Evolutionary conservation across 2,329 filamentous ascomycete genomes (phyloP).

Genomic region (Gaeumannomyces tritici): DNA sequence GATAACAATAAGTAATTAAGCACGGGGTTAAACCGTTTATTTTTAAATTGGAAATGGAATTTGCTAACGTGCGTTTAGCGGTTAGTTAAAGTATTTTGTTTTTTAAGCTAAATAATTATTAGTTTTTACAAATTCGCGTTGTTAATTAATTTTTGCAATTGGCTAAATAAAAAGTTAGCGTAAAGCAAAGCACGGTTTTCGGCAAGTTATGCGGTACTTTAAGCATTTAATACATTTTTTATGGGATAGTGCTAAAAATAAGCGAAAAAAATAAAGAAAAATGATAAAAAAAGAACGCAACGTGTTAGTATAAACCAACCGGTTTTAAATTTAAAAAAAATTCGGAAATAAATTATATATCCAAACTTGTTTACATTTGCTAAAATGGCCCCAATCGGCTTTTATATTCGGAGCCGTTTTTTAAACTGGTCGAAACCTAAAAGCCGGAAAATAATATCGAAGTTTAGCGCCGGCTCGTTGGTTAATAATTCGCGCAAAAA

Average conservation of each 20-base stretch:
- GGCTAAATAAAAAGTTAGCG: too few relatives aligned
- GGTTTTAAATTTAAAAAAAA: too few relatives aligned
- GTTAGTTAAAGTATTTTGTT: too few relatives aligned
- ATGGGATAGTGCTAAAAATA: slow-evolving; percentile 67
- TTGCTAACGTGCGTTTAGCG: too few relatives aligned
- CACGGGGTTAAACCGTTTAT: too few relatives aligned
- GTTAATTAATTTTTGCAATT: too few relatives aligned
- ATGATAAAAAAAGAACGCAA: slow-evolving; percentile 8
- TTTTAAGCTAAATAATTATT: too few relatives aligned
- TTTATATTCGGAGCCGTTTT: slow-evolving; percentile 46
- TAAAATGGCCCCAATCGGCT: slow-evolving; percentile 64
- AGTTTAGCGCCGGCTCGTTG: slow-evolving; percentile 45
- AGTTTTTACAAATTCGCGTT: too few relatives aligned
- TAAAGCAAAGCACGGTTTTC: too few relatives aligned
- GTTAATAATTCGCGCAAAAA: slow-evolving; percentile 48
- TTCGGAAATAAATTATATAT: background rate
- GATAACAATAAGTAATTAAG: too few relatives aligned
- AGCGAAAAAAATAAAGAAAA: slow-evolving; percentile 21
- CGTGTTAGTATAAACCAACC: background rate
- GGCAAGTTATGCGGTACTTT: too few relatives aligned
- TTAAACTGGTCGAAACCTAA: slow-evolving; percentile 61
- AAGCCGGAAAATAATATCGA: slow-evolving; percentile 61
- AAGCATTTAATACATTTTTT: slow-evolving; percentile 62
- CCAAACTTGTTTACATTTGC: slow-evolving; percentile 52
- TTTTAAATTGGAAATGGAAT: too few relatives aligned